Evolutionary conservation across 805 yeast species (phyloP).

Genomic region (Suhomyces emberorum): DNA sequence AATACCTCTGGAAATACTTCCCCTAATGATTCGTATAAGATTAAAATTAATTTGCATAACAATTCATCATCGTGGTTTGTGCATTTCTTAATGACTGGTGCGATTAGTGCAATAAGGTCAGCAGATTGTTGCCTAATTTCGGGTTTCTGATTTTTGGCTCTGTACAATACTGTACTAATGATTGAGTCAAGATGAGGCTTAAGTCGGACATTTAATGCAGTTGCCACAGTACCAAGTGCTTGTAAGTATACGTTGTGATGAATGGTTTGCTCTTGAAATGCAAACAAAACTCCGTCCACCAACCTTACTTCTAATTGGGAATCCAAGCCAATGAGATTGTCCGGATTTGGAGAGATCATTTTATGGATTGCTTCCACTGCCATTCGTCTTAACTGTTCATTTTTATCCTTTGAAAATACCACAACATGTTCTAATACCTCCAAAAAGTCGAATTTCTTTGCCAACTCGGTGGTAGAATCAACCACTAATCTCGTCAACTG

Average conservation of each 20-base stretch:
- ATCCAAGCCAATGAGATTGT: slow-evolving; percentile 49
- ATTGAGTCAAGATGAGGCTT: slow-evolving; percentile 72
- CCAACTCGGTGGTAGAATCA: slow-evolving; percentile 65
- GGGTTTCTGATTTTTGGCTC: slow-evolving; percentile 67
- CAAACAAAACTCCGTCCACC: slow-evolving; percentile 75
- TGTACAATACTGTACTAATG: slow-evolving; percentile 65
- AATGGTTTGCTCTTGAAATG: slow-evolving; percentile 74
- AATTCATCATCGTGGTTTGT: slow-evolving; percentile 52
- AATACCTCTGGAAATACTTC: slow-evolving; percentile 93
- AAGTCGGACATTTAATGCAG: slow-evolving; percentile 59
- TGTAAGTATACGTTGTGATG: slow-evolving; percentile 55
- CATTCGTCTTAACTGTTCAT: slow-evolving; percentile 78
- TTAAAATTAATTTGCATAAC: slow-evolving; percentile 64
- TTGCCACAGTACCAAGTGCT: slow-evolving; percentile 63
- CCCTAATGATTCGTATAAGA: slow-evolving; percentile 86
- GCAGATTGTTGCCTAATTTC: slow-evolving; percentile 82
- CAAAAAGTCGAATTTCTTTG: slow-evolving; percentile 65
- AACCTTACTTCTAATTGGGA: slow-evolving; percentile 61
- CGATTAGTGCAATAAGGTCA: slow-evolving; percentile 63
- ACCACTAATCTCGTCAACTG: slow-evolving; percentile 59
- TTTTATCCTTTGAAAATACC: slow-evolving; percentile 68
- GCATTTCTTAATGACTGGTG: slow-evolving; percentile 65
- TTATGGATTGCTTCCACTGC: slow-evolving; percentile 66
- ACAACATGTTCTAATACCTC: slow-evolving; percentile 57
- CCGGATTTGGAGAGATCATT: slow-evolving; percentile 41